These are phyloP conservation scores for Geotrichum carabidarum DNA, from an alignment of 1,139 yeast species.

Conservation along the genomic window DNA sequence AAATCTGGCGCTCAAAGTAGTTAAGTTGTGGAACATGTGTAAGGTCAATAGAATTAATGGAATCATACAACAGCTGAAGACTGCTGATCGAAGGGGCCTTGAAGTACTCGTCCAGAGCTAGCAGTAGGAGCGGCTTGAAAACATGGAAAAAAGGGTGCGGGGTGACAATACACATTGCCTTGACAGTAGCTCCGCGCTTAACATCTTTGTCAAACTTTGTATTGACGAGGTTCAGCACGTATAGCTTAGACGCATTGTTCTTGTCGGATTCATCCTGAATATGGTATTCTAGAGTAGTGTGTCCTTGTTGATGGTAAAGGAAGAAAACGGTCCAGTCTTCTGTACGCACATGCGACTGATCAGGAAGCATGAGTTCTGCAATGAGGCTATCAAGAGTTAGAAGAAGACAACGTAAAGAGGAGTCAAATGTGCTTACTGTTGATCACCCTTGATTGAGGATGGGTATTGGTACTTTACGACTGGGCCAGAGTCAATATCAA, in stretches of 20 bases:
- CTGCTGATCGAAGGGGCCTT: conserved; percentile 29
- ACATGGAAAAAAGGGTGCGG: conserved; percentile 50
- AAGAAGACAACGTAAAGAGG: not conserved
- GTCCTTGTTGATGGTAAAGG: conserved; percentile 39
- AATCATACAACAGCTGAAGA: conserved; percentile 38
- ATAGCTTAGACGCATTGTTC: conserved; percentile 44
- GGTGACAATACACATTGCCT: conserved; percentile 53
- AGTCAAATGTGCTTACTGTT: conserved; percentile 1
- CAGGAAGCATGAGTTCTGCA: conserved; percentile 63
- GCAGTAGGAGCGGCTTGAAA: conserved; percentile 53
- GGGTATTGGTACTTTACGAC: conserved; percentile 52
- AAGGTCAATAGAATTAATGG: conserved; percentile 39
- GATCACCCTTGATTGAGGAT: conserved; percentile 18
- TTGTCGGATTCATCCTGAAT: conserved; percentile 28
- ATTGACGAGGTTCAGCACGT: conserved; percentile 53
- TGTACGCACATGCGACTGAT: conserved; percentile 55
- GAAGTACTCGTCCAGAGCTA: conserved; percentile 48
- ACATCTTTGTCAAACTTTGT: conserved; percentile 43
- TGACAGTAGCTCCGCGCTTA: conserved; percentile 53
- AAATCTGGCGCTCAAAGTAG: conserved; percentile 32
- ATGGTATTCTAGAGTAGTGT: conserved; percentile 30
- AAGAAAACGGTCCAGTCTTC: conserved; percentile 60
- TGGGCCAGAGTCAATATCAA: conserved; percentile 62
- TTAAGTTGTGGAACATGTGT: conserved; percentile 32
- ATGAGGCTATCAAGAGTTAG: conserved; percentile 9